phyloP scores from a whole-genome alignment of 2,329 filamentous ascomycete species.

The Camillea tinctor region DNA sequence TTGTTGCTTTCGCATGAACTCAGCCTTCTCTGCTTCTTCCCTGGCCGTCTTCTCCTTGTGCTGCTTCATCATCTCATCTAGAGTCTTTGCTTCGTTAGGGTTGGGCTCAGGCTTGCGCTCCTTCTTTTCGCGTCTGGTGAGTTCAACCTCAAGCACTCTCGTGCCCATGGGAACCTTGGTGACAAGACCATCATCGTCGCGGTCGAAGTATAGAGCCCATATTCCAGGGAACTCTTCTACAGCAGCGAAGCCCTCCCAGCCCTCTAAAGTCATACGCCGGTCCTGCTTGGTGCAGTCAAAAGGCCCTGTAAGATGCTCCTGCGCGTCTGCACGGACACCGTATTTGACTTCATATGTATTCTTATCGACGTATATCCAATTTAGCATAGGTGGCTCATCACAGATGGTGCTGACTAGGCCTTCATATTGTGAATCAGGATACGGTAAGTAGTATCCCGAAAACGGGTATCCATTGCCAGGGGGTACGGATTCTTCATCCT shows the following conservation, averaged over 20 bases:
- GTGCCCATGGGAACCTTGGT: constrained; percentile 46
- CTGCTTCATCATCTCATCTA: constrained; percentile 32
- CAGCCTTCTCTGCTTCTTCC: constrained; percentile 23
- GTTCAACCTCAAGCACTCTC: constrained; percentile 54
- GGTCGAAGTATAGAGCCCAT: constrained; percentile 49
- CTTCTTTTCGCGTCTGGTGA: constrained; percentile 51
- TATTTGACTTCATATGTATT: constrained; percentile 47
- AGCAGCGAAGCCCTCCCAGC: constrained; percentile 50
- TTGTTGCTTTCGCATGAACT: constrained; percentile 10
- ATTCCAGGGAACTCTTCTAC: constrained; percentile 43
- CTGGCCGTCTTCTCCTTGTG: constrained; percentile 26
- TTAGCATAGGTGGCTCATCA: constrained; percentile 48
- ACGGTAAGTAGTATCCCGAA: constrained; percentile 57
- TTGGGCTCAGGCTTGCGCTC: constrained; percentile 34
- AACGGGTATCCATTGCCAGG: constrained; percentile 47
- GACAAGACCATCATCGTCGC: constrained; percentile 43
- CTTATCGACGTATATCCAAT: constrained; percentile 50
- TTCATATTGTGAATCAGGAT: constrained; percentile 49
- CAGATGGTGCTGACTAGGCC: constrained; percentile 49
- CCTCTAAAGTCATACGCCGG: constrained; percentile 46
- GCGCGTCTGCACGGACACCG: constrained; percentile 41
- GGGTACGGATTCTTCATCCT: constrained; percentile 24
- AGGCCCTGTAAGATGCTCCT: constrained; percentile 45
- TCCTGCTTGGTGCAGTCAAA: constrained; percentile 54
- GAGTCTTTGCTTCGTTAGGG: constrained; percentile 22